phyloP scores from a whole-genome alignment of 2,329 filamentous ascomycete species.

The Coleophoma crateriformis region DNA sequence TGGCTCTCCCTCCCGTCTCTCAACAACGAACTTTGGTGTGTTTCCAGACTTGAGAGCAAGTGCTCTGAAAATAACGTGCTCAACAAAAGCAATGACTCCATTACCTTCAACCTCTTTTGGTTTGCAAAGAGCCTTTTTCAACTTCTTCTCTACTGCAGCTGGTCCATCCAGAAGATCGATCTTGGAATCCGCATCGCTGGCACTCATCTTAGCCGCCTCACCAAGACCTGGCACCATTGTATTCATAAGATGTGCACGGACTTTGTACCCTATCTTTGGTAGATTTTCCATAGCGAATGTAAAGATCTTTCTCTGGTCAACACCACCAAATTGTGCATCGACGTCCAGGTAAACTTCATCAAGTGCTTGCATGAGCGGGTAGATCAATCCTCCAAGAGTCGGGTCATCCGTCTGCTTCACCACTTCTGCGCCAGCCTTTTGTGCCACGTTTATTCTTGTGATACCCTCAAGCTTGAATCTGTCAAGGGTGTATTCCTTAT shows the following conservation, averaged over 20 bases:
- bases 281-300: constrained; percentile 78
- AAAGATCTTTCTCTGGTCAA: constrained; percentile 89
- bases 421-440: constrained; percentile 87
- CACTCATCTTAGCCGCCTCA: constrained; percentile 79
- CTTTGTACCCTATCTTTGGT: constrained; percentile 77
- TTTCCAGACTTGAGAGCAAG: constrained; percentile 51
- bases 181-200: constrained; percentile 73
- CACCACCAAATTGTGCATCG: constrained; percentile 81
- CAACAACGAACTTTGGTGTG: constrained; percentile 60
- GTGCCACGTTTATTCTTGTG: constrained; percentile 43
- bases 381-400: constrained; percentile 68
- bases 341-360: constrained; percentile 87
- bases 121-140: constrained; percentile 76
- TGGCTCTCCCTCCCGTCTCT: constrained; percentile 64
- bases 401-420: constrained; percentile 87
- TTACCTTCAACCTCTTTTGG: constrained; percentile 78
- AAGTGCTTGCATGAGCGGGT: constrained; percentile 83
- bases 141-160: constrained; percentile 73
- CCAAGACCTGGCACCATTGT: constrained; percentile 84
- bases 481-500: constrained; percentile 77
- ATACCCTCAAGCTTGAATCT: constrained; percentile 62
- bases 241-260: constrained; percentile 69
- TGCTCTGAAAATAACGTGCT: constrained; percentile 80
- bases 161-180: constrained; percentile 85
- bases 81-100: constrained; percentile 79